Base-by-base conservation (phyloP, 306 rosid species). In the Cucumis cinereus region DNA sequence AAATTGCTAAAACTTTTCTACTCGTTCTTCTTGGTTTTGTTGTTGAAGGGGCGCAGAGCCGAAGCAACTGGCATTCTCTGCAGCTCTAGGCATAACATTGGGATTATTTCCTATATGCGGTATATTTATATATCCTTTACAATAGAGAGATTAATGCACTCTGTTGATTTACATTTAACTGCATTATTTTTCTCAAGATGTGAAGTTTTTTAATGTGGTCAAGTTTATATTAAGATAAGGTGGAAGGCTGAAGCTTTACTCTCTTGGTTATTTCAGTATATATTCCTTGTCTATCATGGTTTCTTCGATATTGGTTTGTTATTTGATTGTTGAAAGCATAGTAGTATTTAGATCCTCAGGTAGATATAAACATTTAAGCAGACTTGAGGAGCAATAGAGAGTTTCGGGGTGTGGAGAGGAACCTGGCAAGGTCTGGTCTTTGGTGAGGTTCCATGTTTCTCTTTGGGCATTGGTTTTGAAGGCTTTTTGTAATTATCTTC, bases 61-160 rank as follows among this genome's bases (percentile, higher is more conserved):
- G 11, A 85, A 79, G 11, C 90, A 85, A 71, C 74, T 93, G 88
- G 97, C 98, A 19, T 93, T 91, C 81, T 93, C 98, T 76, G 90
- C 93, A n/a, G 92, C 98, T 52, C 84, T 91, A 38, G 98, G 98
- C 75, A 78, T 86, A 82, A 93, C 97, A 64, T n/a, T 93, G 81
- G 98, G 98, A 73, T 9, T 91, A 22, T 93, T 93, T 83, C 98
- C 98, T 14, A 88, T 93, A 73, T 89, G 90, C 66, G 98, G 98
- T 93, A 88, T 54, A 24, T 30, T 30, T 30, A 30, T 67, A 67
- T 38, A 12, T 66, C 75, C 35, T 24, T 70, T 45, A 70, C 22
- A 43, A 43, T 13, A 43, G 20, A 68, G 19, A 20, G 26, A 67
- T 10, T 13, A 41, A 23, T 68, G 9, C 10, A 23, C 15, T 70